phyloP scores from a whole-genome alignment of 495 filamentous ascomycete species.

The Podospora fimiseda region DNA sequence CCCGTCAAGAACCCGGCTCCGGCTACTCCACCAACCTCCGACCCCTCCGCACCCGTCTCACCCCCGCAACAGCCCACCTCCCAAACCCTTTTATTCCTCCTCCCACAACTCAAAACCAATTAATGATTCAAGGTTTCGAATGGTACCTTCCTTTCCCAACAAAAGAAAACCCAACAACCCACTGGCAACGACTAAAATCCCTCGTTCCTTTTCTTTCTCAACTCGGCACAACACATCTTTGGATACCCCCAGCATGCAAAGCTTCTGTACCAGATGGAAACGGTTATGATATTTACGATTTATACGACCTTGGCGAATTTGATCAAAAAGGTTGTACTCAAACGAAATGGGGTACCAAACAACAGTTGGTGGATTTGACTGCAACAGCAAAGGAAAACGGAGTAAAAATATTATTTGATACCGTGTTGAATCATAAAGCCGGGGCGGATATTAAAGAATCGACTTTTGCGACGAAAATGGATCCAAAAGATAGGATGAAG shows the following conservation, averaged over 20 bases:
- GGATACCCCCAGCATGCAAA: slow-evolving; percentile 74
- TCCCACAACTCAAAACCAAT: slow-evolving; percentile 40
- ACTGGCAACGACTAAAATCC: slow-evolving; percentile 55
- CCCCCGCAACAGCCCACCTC: slow-evolving; percentile 2
- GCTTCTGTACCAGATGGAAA: slow-evolving; percentile 55
- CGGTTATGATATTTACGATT: slow-evolving; percentile 72
- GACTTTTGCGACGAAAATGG: slow-evolving; percentile 53
- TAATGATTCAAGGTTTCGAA: slow-evolving; percentile 68
- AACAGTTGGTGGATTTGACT: slow-evolving; percentile 50
- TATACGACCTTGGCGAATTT: slow-evolving; percentile 80
- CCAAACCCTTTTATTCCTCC: slow-evolving; percentile 14
- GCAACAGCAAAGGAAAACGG: slow-evolving; percentile 41
- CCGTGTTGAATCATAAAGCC: slow-evolving; percentile 72
- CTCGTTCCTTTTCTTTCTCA: slow-evolving; percentile 50
- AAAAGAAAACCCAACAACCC: slow-evolving; percentile 21
- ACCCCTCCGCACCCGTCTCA: slow-evolving; percentile 13
- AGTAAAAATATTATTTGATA: slow-evolving; percentile 63
- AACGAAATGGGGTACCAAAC: slow-evolving; percentile 67
- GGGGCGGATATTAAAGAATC: slow-evolving; percentile 58
- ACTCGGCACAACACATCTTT: slow-evolving; percentile 59
- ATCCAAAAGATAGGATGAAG: slow-evolving; percentile 51
- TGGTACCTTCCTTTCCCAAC: slow-evolving; percentile 65
- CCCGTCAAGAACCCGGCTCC: slow-evolving; percentile 7
- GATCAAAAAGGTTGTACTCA: slow-evolving; percentile 57
- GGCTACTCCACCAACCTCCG: slow-evolving; percentile 17